Evolutionary conservation across 164 flowering plant species (phyloP).

Genomic region (Kalanchoe fedtschenkoi): DNA sequence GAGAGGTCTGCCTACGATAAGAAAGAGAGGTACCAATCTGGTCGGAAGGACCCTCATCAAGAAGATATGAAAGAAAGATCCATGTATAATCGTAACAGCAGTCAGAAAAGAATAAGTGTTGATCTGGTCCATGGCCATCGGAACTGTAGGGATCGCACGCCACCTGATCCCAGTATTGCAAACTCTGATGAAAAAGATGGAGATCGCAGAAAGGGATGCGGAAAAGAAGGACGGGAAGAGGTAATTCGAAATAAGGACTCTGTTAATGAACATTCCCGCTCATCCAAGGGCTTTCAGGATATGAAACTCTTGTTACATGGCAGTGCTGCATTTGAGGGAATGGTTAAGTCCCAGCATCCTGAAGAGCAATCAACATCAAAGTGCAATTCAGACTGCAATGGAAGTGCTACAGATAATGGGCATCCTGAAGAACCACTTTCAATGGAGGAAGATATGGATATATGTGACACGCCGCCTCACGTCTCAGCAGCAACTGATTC

Average conservation of each 20-base stretch:
- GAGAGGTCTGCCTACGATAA: slow-evolving; percentile 2
- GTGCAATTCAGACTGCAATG: slow-evolving; percentile 18
- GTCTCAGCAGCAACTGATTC: slow-evolving; percentile 38
- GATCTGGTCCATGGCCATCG: not conserved
- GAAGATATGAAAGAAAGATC: slow-evolving; percentile 4
- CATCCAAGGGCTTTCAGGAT: not conserved
- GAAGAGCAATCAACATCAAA: slow-evolving; percentile 28
- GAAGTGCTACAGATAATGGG: slow-evolving; percentile 30
- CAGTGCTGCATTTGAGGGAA: slow-evolving; percentile 24
- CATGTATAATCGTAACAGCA: not conserved
- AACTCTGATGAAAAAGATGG: not conserved
- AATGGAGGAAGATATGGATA: slow-evolving; percentile 99
- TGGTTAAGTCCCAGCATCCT: slow-evolving; percentile 15
- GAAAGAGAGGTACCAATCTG: slow-evolving; percentile 5
- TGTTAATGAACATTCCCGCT: not conserved
- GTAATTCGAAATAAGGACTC: not conserved
- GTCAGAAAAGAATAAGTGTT: not conserved
- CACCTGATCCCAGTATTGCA: not conserved
- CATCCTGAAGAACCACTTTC: slow-evolving; percentile 60
- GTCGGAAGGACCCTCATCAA: slow-evolving; percentile 3
- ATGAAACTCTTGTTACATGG: slow-evolving; percentile 14
- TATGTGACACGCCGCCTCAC: slow-evolving; percentile 93
- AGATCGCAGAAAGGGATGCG: not conserved
- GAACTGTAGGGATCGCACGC: not conserved
- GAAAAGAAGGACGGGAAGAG: not conserved